Base-by-base conservation (phyloP, 495 filamentous ascomycete genomes). In the Neurospora intermedia region DNA sequence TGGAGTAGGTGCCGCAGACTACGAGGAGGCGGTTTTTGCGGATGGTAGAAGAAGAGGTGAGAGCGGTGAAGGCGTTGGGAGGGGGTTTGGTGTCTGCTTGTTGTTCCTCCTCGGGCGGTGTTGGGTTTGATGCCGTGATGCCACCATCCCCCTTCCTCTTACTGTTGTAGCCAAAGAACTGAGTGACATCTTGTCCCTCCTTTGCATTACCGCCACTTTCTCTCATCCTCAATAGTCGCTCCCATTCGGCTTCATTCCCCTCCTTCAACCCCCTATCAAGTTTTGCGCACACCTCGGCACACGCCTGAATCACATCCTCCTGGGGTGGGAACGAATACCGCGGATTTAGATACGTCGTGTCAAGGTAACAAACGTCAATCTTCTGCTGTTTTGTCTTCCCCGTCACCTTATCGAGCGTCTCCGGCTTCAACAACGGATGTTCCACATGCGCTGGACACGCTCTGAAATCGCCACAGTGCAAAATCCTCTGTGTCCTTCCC, bases 381-480 rank as follows among this genome's bases (percentile, higher is more conserved):
- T 89, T 92, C 75, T 98, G 96, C 75, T 94, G 92, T 43, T 86
- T 89, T 3, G 82, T 85, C 79, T 91, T 91, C 7, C 92, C 91
- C 4, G 89, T 89, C 20, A 90, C 82, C 5, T 87, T 78, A 73
- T 96, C 91, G 11, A 91, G 75, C 4, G 89, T 85, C 23, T 97
- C 89, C 0, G 96, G 92, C 48, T 88, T 86, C 6, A 99, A 84
- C 6, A 94, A 84, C 11, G 93, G 92, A 83, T 99, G 96, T 69
- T 87, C 84, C 10, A 98, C 84, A 78, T 98, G 96, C n/a, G 88
- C 90, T 41, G 90, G 89, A 78, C 92, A 96, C 13, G 96, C 96
- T 42, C 96, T 87, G 75, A 99, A 99, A 76, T 99, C 96, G 43
- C 96, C 96, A 77, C 96, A 98, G 78, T 99, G 96, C 9, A 99